Evolutionary conservation across 2,329 filamentous ascomycete genomes (phyloP).

Genomic region (Paecilomyces niveus): DNA sequence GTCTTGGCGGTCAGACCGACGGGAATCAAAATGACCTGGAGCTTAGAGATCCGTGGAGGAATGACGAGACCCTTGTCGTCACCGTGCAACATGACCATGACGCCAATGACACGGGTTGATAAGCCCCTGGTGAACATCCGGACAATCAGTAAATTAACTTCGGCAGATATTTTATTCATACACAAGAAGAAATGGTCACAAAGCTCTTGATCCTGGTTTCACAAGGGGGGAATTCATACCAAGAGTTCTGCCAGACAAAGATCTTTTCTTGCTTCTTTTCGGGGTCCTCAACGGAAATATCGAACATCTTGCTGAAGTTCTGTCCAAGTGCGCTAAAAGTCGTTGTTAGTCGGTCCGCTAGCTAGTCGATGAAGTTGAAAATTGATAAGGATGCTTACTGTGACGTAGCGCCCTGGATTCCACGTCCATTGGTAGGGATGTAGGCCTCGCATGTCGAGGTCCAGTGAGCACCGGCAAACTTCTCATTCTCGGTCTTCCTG

Average conservation of each 20-base stretch:
- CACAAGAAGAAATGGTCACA: not conserved
- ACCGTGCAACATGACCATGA: not conserved
- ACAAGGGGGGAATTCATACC: not conserved
- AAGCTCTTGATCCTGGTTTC: not conserved
- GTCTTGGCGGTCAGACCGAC: not conserved
- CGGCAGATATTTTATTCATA: not conserved
- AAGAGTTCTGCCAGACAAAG: not conserved
- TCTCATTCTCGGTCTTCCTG: not conserved
- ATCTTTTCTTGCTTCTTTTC: not conserved
- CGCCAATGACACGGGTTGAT: not conserved
- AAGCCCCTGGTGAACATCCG: not conserved
- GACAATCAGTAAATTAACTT: not conserved
- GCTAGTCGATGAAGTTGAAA: not conserved
- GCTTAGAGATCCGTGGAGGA: not conserved
- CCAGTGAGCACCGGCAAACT: not conserved
- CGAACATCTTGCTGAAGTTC: not conserved
- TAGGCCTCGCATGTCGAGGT: not conserved
- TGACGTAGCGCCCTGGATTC: not conserved
- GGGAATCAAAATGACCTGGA: not conserved
- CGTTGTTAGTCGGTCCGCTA: not conserved
- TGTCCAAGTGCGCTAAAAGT: not conserved
- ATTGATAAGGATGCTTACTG: not conserved
- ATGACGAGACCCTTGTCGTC: not conserved
- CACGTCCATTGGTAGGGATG: not conserved
- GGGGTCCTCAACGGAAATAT: not conserved